phyloP scores from a whole-genome alignment of 192 early-diverging fungal species.

The Obelidium mucronatum region DNA sequence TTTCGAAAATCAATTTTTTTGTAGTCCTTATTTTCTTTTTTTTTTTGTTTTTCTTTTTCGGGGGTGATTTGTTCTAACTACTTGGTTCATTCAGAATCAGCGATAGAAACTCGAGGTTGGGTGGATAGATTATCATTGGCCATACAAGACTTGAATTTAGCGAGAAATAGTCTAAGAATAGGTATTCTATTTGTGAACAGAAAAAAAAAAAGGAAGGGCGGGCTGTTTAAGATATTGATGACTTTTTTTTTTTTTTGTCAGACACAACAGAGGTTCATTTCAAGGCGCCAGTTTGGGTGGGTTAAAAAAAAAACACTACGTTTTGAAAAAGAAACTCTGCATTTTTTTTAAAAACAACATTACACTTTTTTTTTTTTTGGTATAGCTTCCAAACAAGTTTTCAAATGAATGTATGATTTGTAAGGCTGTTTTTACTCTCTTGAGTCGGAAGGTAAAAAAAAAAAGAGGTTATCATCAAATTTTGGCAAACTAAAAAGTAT shows the following conservation, averaged over 20 bases:
- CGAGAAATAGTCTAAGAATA: conserved; percentile 68
- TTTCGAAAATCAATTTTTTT: too few relatives aligned
- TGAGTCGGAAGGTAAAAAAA: conserved; percentile 57
- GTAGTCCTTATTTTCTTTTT: too few relatives aligned
- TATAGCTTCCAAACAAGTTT: conserved; percentile 78
- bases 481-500: neutral
- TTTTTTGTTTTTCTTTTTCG: too few relatives aligned
- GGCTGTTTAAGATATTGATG: too few relatives aligned
- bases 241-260: too few relatives aligned
- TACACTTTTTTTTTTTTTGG: conserved; percentile 65
- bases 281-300: conserved; percentile 8
- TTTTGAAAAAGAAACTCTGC: too few relatives aligned
- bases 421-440: conserved; percentile 70
- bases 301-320: too few relatives aligned
- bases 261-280: conserved; percentile 29
- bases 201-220: too few relatives aligned
- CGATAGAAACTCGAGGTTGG: conserved; percentile 68
- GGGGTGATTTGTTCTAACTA: too few relatives aligned
- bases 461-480: neutral
- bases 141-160: conserved; percentile 55
- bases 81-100: too few relatives aligned
- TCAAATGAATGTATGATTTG: conserved; percentile 76
- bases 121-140: conserved; percentile 66
- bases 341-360: too few relatives aligned
- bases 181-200: too few relatives aligned